phyloP scores from a whole-genome alignment of 495 filamentous ascomycete species.

The Penicillium herquei region DNA sequence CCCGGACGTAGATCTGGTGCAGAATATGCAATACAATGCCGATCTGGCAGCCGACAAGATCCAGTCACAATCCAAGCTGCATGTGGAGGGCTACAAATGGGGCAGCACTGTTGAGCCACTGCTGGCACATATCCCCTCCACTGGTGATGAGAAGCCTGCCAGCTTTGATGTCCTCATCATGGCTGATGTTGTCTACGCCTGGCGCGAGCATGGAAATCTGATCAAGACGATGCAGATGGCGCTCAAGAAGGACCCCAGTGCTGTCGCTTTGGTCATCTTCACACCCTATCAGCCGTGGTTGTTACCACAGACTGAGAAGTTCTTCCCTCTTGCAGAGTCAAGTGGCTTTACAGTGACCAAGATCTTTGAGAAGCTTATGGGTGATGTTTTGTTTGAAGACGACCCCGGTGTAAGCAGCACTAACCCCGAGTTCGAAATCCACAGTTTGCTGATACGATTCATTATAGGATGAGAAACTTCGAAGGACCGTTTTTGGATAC shows the following conservation, averaged over 20 bases:
- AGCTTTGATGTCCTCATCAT: conserved; percentile 80
- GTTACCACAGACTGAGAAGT: conserved; percentile 74
- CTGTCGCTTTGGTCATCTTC: conserved; percentile 82
- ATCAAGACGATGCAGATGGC: conserved; percentile 65
- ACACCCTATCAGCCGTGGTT: conserved; percentile 92
- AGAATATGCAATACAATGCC: conserved; percentile 74
- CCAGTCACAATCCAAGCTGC: conserved; percentile 30
- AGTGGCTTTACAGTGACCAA: conserved; percentile 71
- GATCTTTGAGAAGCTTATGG: conserved; percentile 77
- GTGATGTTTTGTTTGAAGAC: conserved; percentile 81
- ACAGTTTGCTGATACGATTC: neutral
- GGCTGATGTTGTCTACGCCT: conserved; percentile 86
- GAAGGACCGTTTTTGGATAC: conserved; percentile 81
- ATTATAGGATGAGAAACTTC: conserved; percentile 61
- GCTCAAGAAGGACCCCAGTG: conserved; percentile 50
- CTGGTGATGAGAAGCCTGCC: conserved; percentile 9
- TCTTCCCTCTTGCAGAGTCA: conserved; percentile 72
- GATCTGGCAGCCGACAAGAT: conserved; percentile 36
- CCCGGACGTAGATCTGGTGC: conserved; percentile 75
- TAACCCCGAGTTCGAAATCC: neutral
- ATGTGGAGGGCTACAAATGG: conserved; percentile 75
- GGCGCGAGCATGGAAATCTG: conserved; percentile 77
- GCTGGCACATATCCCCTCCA: conserved; percentile 45
- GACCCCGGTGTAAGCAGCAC: conserved; percentile 65
- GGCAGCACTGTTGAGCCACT: conserved; percentile 57